A percentile compares a stretch with the other conserved stretches of the same genome.
Conservation (phyloP, 2,329 filamentous ascomycete genomes). For the Hypoxylon sp. region DNA sequence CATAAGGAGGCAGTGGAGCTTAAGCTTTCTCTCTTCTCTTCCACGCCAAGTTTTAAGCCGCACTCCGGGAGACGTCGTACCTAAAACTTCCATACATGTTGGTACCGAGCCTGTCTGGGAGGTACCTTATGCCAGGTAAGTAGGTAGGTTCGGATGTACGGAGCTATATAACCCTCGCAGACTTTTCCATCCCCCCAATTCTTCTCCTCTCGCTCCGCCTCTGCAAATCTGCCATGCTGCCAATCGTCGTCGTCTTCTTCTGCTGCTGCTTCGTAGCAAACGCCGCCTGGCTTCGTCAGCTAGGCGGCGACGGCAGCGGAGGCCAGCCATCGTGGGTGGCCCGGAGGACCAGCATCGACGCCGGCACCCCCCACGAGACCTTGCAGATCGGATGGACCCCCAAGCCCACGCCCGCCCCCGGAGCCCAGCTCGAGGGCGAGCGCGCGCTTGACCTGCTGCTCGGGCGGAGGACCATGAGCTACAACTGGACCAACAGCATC, state of each 20-base stretch:
- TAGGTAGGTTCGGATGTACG: too few relatives aligned
- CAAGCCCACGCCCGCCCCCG: conserved; percentile 39
- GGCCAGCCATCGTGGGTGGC: conserved; percentile 19
- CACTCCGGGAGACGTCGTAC: too few relatives aligned
- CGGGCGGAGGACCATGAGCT: conserved; percentile 18
- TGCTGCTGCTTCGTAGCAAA: conserved; percentile 13
- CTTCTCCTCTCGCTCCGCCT: background rate
- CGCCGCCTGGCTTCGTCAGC: conserved; percentile 40
- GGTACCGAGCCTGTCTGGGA: too few relatives aligned
- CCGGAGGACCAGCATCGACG: conserved; percentile 30
- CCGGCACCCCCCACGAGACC: too few relatives aligned
- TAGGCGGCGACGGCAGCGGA: conserved; percentile 30
- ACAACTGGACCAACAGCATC: conserved; percentile 39
- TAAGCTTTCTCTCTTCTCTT: background rate
- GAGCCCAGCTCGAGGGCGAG: conserved; percentile 19
- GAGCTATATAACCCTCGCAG: too few relatives aligned
- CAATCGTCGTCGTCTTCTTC: conserved; percentile 28
- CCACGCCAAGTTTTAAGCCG: background rate
- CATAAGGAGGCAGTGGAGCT: too few relatives aligned
- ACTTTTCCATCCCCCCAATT: background rate
- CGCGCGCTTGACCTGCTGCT: conserved; percentile 33
- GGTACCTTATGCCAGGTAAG: too few relatives aligned
- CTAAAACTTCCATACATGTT: background rate
- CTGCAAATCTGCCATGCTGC: conserved; percentile 19
- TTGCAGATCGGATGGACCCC: conserved; percentile 39